phyloP scores from a whole-genome alignment of 441 rosid species.

The Pelargonium fulgidum region DNA sequence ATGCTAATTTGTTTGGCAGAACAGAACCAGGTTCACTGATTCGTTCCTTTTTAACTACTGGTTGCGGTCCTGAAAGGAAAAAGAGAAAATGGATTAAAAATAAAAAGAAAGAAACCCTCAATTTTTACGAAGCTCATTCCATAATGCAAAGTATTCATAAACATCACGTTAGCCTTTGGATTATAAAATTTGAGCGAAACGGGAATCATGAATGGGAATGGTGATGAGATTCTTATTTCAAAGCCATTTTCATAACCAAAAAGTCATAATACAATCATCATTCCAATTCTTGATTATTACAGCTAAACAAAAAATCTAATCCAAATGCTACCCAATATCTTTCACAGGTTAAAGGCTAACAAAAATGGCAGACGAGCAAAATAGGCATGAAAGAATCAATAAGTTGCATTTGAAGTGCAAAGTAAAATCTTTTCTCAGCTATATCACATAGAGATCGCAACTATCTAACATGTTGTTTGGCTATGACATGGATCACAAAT shows the following conservation, averaged over 20 bases:
- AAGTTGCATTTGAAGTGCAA: background rate
- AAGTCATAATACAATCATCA: too few relatives aligned
- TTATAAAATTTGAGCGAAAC: too few relatives aligned
- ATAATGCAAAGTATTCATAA: background rate
- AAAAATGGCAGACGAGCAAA: too few relatives aligned
- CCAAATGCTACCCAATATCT: too few relatives aligned
- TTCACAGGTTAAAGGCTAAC: background rate
- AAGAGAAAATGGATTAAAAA: background rate
- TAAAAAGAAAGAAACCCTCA: background rate
- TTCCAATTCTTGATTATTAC: background rate
- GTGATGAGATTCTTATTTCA: too few relatives aligned
- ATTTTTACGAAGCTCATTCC: background rate
- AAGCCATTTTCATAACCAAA: too few relatives aligned
- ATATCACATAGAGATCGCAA: background rate
- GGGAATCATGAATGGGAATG: too few relatives aligned
- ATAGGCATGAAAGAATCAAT: too few relatives aligned
- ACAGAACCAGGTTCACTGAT: constrained; percentile 19
- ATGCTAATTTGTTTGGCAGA: constrained; percentile 10
- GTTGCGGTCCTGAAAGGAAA: constrained; percentile 28
- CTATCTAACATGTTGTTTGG: too few relatives aligned
- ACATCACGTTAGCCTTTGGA: background rate
- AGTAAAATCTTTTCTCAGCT: background rate
- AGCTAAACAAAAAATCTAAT: too few relatives aligned
- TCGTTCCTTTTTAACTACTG: constrained; percentile 25
- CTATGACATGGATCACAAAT: background rate